Conservation (phyloP, 192 early-diverging fungal species). For the Endogone sp. region DNA sequence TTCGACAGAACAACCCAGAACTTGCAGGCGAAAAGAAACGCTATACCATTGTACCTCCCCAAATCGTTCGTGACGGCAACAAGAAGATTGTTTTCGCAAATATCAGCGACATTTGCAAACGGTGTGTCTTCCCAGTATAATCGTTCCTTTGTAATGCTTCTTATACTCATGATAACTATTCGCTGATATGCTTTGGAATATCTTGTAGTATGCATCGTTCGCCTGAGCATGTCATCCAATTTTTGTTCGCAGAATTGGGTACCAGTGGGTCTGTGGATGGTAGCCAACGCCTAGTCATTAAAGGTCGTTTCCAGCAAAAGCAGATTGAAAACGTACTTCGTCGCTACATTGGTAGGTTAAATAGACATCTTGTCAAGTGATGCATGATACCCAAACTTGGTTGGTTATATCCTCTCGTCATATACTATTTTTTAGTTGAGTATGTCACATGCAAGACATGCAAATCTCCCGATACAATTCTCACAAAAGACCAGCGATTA, state of each 20-base stretch:
- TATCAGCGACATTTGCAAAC: slow-evolving; percentile 88
- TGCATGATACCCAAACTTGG: background rate
- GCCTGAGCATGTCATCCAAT: slow-evolving; percentile 97
- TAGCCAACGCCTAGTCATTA: slow-evolving; percentile 87
- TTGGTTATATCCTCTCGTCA: no score
- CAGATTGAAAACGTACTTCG: slow-evolving; percentile 98
- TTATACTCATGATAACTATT: slow-evolving; percentile 6
- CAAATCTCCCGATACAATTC: slow-evolving; percentile 88
- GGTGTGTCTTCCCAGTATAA: slow-evolving; percentile 36
- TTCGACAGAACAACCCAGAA: slow-evolving; percentile 93
- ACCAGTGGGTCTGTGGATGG: slow-evolving; percentile 96
- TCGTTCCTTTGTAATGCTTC: no score
- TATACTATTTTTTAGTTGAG: slow-evolving; percentile 55
- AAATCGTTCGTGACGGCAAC: slow-evolving; percentile 86
- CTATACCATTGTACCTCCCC: slow-evolving; percentile 93
- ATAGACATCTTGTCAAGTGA: background rate
- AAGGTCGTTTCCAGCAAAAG: slow-evolving; percentile 98
- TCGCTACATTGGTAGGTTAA: slow-evolving; percentile 82
- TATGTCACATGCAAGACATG: slow-evolving; percentile 99
- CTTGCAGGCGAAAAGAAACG: slow-evolving; percentile 88
- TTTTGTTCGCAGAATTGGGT: slow-evolving; percentile 97
- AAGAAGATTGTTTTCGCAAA: slow-evolving; percentile 98
- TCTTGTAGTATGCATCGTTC: slow-evolving; percentile 79
- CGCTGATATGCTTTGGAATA: no score
- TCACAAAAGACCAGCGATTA: slow-evolving; percentile 95